Conservation (phyloP, 106 monocot species). For the Alisma plantagoaquatica region DNA sequence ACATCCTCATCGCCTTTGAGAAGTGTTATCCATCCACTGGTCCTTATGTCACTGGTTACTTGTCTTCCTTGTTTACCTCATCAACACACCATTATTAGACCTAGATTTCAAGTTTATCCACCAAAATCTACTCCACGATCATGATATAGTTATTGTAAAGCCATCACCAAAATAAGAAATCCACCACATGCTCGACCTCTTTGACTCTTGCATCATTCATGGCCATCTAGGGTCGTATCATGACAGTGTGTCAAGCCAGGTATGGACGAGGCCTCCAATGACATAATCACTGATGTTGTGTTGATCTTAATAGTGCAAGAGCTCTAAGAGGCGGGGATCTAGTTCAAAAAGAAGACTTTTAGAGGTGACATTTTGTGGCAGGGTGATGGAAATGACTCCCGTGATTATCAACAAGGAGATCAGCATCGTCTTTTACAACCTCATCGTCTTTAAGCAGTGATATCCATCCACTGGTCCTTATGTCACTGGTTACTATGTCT, state of each 20-base stretch:
- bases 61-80: slow-evolving; percentile 9
- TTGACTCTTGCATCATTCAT: not conserved
- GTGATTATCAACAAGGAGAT: slow-evolving; percentile 2
- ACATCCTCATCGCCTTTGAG: slow-evolving; percentile 16
- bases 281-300: no score
- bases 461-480: not conserved
- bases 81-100: no score
- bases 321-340: slow-evolving; percentile 13
- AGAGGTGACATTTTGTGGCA: slow-evolving; percentile 6
- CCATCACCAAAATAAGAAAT: no score
- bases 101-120: no score
- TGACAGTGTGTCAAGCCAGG: no score
- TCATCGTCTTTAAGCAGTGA: slow-evolving; percentile 17
- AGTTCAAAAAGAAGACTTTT: slow-evolving; percentile 10
- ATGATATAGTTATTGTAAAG: no score
- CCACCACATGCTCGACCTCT: slow-evolving; percentile 7
- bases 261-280: no score
- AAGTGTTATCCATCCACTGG: slow-evolving; percentile 6
- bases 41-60: slow-evolving; percentile 9
- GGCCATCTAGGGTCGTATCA: no score
- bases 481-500: slow-evolving; percentile 7
- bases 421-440: slow-evolving; percentile 5
- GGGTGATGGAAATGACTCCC: slow-evolving; percentile 13
- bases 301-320: slow-evolving; percentile 10
- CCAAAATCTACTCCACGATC: no score